These are phyloP conservation scores for Diaporthe citriasiana DNA, from an alignment of 2,329 filamentous ascomycete genomes.

Conservation along the genomic window DNA sequence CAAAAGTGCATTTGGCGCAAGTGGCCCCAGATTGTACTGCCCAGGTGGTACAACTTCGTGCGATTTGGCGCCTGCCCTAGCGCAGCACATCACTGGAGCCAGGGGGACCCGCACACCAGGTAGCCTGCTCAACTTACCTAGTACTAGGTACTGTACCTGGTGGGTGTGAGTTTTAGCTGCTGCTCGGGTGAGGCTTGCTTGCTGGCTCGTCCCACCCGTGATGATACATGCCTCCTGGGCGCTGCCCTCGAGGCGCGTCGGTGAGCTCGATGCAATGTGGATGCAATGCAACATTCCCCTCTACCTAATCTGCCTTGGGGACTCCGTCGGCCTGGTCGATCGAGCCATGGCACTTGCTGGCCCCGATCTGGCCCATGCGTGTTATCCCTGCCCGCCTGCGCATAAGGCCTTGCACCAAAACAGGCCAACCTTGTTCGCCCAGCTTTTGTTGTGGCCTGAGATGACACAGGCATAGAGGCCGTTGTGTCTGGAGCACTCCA, in stretches of 20 bases:
- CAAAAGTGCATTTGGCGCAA: background rate
- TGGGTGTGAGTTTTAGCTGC: background rate
- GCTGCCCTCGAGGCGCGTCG: background rate
- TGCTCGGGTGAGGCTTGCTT: conserved; percentile 7
- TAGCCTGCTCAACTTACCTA: background rate
- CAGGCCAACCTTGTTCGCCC: background rate
- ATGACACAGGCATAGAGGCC: background rate
- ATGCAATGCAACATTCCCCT: conserved; percentile 33
- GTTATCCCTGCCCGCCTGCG: conserved; percentile 1
- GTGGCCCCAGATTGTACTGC: conserved; percentile 2
- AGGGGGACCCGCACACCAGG: conserved; percentile 4
- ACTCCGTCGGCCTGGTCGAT: background rate
- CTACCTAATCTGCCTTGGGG: conserved; percentile 19
- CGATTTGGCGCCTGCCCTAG: background rate
- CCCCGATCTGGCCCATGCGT: conserved; percentile 24
- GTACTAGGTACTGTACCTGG: conserved; percentile 5
- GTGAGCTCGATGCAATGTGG: conserved; percentile 9
- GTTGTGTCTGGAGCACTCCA: background rate
- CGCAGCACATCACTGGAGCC: conserved; percentile 1
- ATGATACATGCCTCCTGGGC: conserved; percentile 2
- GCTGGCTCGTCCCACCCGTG: conserved; percentile 9
- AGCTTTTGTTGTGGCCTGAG: background rate
- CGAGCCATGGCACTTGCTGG: conserved; percentile 17
- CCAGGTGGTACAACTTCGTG: background rate
- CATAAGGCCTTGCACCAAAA: background rate